Evolutionary conservation across 129 eudicot species (phyloP).

Genomic region (Pulicaria dysenterica): DNA sequence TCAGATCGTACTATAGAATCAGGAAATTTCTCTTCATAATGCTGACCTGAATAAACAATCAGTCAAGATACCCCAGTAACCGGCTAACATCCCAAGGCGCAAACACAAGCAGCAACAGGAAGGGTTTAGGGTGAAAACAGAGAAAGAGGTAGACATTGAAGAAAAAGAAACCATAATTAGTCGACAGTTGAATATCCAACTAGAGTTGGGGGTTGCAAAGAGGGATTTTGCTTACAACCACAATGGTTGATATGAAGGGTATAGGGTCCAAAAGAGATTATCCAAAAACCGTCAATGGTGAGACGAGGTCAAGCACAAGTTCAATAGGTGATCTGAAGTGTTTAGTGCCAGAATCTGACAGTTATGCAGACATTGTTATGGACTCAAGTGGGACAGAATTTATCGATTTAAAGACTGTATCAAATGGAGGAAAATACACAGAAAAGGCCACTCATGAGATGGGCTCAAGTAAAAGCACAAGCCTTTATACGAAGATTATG

Average conservation of each 20-base stretch:
- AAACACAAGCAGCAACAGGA: background rate
- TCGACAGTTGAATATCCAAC: background rate
- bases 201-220: background rate
- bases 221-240: background rate
- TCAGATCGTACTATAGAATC: background rate
- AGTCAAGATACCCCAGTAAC: too few relatives aligned
- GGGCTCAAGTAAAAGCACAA: constrained; percentile 14
- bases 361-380: constrained; percentile 15
- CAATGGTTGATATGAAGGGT: constrained; percentile 13
- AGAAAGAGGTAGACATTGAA: background rate
- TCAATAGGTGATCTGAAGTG: constrained; percentile 11
- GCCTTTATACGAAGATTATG: background rate
- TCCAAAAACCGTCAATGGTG: constrained; percentile 20
- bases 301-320: constrained; percentile 7
- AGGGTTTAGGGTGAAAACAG: background rate
- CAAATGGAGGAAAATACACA: constrained; percentile 14
- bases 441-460: constrained; percentile 18
- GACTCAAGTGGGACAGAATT: constrained; percentile 18
- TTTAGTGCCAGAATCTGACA: constrained; percentile 15
- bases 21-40: too few relatives aligned
- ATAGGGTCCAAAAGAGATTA: constrained; percentile 24
- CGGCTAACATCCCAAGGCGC: background rate
- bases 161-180: background rate
- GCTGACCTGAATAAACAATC: too few relatives aligned
- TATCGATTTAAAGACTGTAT: constrained; percentile 12